Conservation (phyloP, 768 basidiomycete genomes). For the Tricholoma bakamatsutake region DNA sequence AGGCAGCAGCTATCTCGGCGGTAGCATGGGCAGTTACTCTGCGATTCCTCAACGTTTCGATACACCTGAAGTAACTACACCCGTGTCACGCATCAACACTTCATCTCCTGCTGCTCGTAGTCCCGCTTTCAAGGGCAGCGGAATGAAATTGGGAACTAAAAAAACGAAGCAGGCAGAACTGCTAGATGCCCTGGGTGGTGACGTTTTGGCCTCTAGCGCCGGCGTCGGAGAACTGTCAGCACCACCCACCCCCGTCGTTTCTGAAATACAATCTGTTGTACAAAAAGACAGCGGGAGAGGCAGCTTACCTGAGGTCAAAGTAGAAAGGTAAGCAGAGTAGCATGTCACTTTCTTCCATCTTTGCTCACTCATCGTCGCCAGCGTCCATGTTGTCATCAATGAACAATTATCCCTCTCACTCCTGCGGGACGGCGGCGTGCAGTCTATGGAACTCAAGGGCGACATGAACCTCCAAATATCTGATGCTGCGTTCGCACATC, state of each 20-base stretch:
- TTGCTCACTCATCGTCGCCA: conserved; percentile 24
- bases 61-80: conserved; percentile 42
- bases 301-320: conserved; percentile 68
- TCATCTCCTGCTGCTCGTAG: conserved; percentile 43
- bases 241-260: conserved; percentile 39
- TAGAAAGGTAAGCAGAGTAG: conserved; percentile 56
- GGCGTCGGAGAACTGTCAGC: conserved; percentile 36
- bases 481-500: conserved; percentile 64
- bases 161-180: conserved; percentile 87
- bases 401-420: conserved; percentile 79
- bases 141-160: conserved; percentile 96
- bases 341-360: background rate
- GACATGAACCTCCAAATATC: conserved; percentile 90
- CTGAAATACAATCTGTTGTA: conserved; percentile 39
- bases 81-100: conserved; percentile 33
- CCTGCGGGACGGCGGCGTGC: conserved; percentile 85
- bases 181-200: conserved; percentile 81
- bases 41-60: conserved; percentile 67
- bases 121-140: conserved; percentile 87
- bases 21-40: conserved; percentile 65
- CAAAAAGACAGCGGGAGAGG: conserved; percentile 47
- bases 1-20: conserved; percentile 57
- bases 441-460: conserved; percentile 88
- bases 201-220: conserved; percentile 48
- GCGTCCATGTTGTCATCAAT: conserved; percentile 82